Evolutionary conservation across 768 basidiomycete species (phyloP).

Genomic region (Lentinula aciculospora): DNA sequence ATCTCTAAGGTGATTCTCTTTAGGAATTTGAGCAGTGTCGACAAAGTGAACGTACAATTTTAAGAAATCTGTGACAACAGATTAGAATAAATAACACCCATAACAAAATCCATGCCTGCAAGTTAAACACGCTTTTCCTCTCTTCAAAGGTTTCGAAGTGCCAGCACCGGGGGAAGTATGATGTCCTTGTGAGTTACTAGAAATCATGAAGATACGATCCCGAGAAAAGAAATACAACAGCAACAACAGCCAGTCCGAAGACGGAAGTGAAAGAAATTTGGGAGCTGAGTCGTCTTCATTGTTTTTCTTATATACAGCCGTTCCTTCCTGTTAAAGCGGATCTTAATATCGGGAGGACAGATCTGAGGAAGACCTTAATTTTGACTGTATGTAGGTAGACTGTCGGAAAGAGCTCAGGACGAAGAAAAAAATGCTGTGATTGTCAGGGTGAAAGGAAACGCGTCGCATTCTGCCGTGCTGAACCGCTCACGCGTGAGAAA

Average conservation of each 20-base stretch:
- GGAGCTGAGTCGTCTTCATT: background rate
- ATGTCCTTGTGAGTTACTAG: background rate
- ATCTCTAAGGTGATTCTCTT: constrained; percentile 38
- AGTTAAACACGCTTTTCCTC: constrained; percentile 51
- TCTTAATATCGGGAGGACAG: background rate
- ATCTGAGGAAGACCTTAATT: background rate
- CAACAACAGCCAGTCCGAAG: background rate
- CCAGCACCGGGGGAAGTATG: background rate
- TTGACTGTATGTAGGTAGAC: background rate
- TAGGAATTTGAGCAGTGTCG: constrained; percentile 5
- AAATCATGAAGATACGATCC: background rate
- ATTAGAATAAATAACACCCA: constrained; percentile 2
- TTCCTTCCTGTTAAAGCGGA: background rate
- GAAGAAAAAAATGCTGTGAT: background rate
- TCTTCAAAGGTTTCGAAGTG: constrained; percentile 38
- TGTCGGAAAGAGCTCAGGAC: background rate
- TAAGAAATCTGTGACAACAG: constrained; percentile 32
- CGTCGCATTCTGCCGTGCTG: background rate
- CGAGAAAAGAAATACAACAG: background rate
- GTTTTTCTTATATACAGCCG: background rate
- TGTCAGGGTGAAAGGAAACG: background rate
- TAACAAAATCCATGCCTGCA: constrained; percentile 31
- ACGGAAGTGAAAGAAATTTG: background rate
- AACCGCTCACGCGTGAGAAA: too few relatives aligned
- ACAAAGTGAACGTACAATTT: constrained; percentile 32